Conservation (phyloP, 2,329 filamentous ascomycete species). For the Bipolaris oryzae region DNA sequence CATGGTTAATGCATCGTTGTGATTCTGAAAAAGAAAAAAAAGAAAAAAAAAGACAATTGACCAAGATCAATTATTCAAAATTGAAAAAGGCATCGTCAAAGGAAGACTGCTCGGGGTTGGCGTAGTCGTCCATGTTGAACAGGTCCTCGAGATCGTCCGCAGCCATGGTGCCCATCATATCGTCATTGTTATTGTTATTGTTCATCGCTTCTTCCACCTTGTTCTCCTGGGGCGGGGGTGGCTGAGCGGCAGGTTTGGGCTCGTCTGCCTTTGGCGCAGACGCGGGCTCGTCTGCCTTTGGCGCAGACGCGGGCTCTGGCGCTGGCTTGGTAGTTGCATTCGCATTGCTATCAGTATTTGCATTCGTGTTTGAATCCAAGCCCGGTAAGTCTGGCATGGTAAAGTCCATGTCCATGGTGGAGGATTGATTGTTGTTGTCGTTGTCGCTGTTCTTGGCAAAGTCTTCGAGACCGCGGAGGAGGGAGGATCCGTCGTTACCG, state of each 20-base stretch:
- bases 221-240: conserved; percentile 12
- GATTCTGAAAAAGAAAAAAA: background rate
- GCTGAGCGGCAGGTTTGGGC: conserved; percentile 16
- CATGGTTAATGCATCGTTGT: background rate
- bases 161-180: conserved; percentile 38
- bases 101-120: conserved; percentile 41
- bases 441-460: conserved; percentile 40
- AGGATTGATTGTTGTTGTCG: conserved; percentile 18
- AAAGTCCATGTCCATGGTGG: conserved; percentile 39
- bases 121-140: conserved; percentile 45
- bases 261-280: conserved; percentile 14
- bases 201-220: conserved; percentile 9
- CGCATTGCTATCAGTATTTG: background rate
- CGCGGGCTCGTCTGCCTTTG: conserved; percentile 14
- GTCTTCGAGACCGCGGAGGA: conserved; percentile 46
- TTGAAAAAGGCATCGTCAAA: conserved; percentile 51
- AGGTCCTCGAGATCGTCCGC: conserved; percentile 44
- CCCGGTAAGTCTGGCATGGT: conserved; percentile 41
- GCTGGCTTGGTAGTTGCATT: conserved; percentile 11
- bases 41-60: background rate
- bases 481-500: conserved; percentile 33
- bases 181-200: conserved; percentile 17
- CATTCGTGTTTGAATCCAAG: conserved; percentile 16
- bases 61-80: conserved; percentile 37
- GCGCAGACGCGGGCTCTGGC: conserved; percentile 3